Evolutionary conservation across 768 basidiomycete genomes (phyloP), one percentile per base, ranked within the genome.

Genomic region (Russula vinacea): DNA sequence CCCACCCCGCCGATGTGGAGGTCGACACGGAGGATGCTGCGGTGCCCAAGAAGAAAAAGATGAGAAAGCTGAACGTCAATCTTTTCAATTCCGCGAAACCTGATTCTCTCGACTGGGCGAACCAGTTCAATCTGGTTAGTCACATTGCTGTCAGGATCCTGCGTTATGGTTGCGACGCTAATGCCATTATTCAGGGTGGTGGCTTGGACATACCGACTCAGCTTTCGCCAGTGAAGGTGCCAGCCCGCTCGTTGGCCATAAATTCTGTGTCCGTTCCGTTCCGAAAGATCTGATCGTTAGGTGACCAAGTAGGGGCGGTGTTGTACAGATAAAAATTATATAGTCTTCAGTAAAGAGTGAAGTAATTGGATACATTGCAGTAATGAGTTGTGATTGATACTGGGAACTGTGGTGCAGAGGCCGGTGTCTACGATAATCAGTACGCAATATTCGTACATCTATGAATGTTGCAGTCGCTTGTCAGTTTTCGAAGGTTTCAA

Each of bases 201-300:
- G 33, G 44, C 32, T 49, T 67, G 19, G 24, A 58, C 19, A 68
- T 68, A 14, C 68, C 68, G 2, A 63, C 61, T 32, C 56, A 60
- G 22, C 51, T 68, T 9, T 68, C 68, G 13, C 68, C 68, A 8
- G 51, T 68, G 51, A 68, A 68, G 45, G 62, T 66, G 4, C 62
- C 65, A 9, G n/a, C 65, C 19, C 62, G 62, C 44, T 63, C 65
- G 8, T 35, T 59, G 47, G 56, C 56, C 4, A 29, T 57, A 11
- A 64, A 44, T 35, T 64, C 52, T 40, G 33, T 45, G 17, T 64
- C 65, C 9, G 22, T 26, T n/a, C 54, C 60, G 24, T 35, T 55
- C 24, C 50, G 62, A 39, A 54, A 58, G 65, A 9, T 44, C 22
- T 58, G 56, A 66, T 47, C 4, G 5, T 39, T 42, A 29, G 26